Percentiles rank a stretch among this genome's conserved stretches.
These are phyloP conservation scores for Paxillus ammoniavirescens DNA, from an alignment of 768 basidiomycete genomes.

Conservation along the genomic window DNA sequence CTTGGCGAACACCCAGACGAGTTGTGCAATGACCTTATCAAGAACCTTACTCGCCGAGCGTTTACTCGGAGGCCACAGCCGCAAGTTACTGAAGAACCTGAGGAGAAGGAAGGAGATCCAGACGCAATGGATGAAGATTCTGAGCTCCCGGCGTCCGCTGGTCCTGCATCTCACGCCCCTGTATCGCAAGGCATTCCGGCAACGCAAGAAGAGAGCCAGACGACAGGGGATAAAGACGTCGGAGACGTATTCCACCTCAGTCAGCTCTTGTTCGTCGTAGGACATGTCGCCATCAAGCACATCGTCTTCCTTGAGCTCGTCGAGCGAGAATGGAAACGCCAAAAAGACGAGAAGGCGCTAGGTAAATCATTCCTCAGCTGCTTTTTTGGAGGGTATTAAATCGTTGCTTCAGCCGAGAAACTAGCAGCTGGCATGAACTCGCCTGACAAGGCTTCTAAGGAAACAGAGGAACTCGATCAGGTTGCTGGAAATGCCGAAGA, in stretches of 20 bases:
- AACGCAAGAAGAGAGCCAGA: slow-evolving; percentile 6
- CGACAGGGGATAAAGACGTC: slow-evolving; percentile 44
- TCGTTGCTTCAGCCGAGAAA: slow-evolving; percentile 53
- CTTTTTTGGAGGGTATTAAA: background rate
- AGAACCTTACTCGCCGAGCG: slow-evolving; percentile 71
- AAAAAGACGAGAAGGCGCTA: slow-evolving; percentile 85
- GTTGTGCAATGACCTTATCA: slow-evolving; percentile 78
- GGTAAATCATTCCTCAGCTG: slow-evolving; percentile 43
- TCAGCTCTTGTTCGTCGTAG: slow-evolving; percentile 93
- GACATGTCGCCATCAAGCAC: slow-evolving; percentile 97
- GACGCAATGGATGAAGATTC: slow-evolving; percentile 53
- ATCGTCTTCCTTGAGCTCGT: slow-evolving; percentile 95
- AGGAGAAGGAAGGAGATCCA: slow-evolving; percentile 34
- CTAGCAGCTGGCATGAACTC: slow-evolving; percentile 39
- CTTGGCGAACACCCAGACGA: slow-evolving; percentile 91
- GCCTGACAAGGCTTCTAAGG: slow-evolving; percentile 46
- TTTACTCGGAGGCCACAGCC: slow-evolving; percentile 44
- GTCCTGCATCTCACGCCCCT: slow-evolving; percentile 16
- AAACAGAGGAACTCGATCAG: slow-evolving; percentile 89
- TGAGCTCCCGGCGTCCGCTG: slow-evolving; percentile 30
- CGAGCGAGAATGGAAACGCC: slow-evolving; percentile 93
- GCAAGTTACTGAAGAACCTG: background rate
- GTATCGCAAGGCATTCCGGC: slow-evolving; percentile 17
- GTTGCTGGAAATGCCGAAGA: slow-evolving; percentile 98
- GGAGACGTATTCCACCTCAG: slow-evolving; percentile 87